These are phyloP conservation scores for Volvariella volvacea DNA, from an alignment of 1,284 basidiomycete species.

Conservation along the genomic window DNA sequence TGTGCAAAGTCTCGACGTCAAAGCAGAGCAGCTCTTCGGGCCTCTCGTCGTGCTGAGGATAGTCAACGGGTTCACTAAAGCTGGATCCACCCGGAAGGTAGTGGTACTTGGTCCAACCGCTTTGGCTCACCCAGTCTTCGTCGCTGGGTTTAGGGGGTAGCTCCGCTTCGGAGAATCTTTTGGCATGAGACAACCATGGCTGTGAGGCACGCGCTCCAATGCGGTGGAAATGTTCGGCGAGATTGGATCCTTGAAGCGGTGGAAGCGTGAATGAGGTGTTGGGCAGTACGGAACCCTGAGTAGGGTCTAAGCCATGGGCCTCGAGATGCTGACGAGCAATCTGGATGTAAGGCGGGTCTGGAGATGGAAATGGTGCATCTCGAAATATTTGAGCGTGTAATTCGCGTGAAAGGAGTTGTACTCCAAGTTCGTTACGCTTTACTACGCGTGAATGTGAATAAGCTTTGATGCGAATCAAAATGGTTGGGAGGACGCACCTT, in stretches of 20 bases:
- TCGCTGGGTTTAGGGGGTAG: slow-evolving; percentile 64
- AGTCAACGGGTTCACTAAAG: slow-evolving; percentile 56
- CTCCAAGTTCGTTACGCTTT: slow-evolving; percentile 83
- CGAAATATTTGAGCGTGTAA: slow-evolving; percentile 86
- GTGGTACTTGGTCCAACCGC: slow-evolving; percentile 92
- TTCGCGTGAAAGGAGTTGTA: slow-evolving; percentile 81
- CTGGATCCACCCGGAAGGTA: slow-evolving; percentile 57
- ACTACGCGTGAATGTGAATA: slow-evolving; percentile 22
- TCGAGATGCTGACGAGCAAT: slow-evolving; percentile 78
- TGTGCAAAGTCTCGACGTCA: slow-evolving; percentile 93
- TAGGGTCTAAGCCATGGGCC: slow-evolving; percentile 74
- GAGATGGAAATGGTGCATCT: slow-evolving; percentile 56
- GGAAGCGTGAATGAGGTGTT: slow-evolving; percentile 82
- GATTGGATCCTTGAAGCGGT: slow-evolving; percentile 72
- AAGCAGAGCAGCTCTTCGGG: slow-evolving; percentile 79
- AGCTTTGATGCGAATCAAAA: too few relatives aligned
- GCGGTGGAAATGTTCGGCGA: slow-evolving; percentile 87
- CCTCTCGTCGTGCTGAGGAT: slow-evolving; percentile 50
- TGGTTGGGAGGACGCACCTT: too few relatives aligned
- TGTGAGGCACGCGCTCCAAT: slow-evolving; percentile 71
- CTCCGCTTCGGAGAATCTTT: slow-evolving; percentile 46
- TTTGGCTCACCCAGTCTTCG: slow-evolving; percentile 69
- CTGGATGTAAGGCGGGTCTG: slow-evolving; percentile 57
- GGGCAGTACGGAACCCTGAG: slow-evolving; percentile 75
- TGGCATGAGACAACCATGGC: slow-evolving; percentile 79